These are phyloP conservation scores for Eucalyptus coolabah DNA, from an alignment of 345 rosid genomes.

Conservation along the genomic window DNA sequence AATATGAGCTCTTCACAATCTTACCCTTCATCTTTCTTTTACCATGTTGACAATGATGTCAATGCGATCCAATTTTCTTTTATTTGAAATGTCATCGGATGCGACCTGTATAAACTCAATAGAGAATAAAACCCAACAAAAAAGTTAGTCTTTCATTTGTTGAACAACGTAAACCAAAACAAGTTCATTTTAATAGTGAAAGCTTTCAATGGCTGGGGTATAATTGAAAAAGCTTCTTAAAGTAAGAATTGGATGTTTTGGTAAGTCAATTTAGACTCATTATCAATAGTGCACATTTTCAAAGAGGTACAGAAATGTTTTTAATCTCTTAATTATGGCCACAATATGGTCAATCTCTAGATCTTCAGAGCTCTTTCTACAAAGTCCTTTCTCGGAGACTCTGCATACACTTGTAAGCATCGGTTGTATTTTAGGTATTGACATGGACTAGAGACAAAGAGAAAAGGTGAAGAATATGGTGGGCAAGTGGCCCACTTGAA, in stretches of 20 bases:
- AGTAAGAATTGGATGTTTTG: neutral
- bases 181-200: neutral
- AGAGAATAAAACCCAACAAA: neutral
- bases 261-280: neutral
- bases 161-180: fast-evolving
- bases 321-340: neutral
- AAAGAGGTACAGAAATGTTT: neutral
- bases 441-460: neutral
- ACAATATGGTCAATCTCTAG: neutral
- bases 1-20: neutral
- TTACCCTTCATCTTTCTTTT: neutral
- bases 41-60: neutral
- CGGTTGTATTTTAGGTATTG: neutral
- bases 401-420: neutral
- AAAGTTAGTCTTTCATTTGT: too few relatives aligned
- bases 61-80: neutral
- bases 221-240: neutral
- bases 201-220: neutral
- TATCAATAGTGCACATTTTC: neutral
- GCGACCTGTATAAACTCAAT: fast-evolving
- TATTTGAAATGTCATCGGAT: neutral
- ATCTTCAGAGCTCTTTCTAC: neutral
- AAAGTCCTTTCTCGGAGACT: neutral
- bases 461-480: neutral
- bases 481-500: neutral